phyloP scores from a whole-genome alignment of 192 early-diverging fungal genomes.

The Bifiguratus adelaidae region DNA sequence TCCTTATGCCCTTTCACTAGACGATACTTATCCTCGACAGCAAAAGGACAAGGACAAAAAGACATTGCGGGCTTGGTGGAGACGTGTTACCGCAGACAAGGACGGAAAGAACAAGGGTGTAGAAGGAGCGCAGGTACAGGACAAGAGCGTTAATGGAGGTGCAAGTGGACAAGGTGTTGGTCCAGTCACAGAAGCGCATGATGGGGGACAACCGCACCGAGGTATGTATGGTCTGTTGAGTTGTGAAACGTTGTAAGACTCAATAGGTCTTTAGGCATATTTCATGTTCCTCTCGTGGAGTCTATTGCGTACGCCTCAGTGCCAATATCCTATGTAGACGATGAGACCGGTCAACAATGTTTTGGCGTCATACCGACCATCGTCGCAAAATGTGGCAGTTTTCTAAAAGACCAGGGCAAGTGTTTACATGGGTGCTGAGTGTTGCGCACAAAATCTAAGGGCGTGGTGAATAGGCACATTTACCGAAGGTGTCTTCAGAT shows the following conservation, averaged over 20 bases:
- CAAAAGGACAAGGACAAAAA: background rate
- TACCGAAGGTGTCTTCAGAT: conserved; percentile 64
- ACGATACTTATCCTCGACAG: background rate
- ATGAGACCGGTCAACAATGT: conserved; percentile 18
- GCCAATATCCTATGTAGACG: conserved; percentile 19
- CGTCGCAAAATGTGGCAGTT: conserved; percentile 25
- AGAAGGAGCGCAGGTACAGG: background rate
- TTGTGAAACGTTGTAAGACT: background rate
- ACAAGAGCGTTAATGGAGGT: background rate
- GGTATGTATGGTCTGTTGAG: background rate
- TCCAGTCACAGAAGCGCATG: background rate
- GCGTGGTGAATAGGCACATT: conserved; percentile 23
- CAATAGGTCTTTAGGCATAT: conserved; percentile 3
- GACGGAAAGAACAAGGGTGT: background rate
- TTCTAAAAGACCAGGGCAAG: conserved; percentile 23
- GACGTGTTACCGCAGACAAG: background rate
- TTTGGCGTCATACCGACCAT: conserved; percentile 21
- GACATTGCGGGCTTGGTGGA: background rate
- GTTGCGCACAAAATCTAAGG: background rate
- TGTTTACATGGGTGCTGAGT: background rate
- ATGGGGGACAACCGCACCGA: background rate
- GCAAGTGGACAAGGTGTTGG: background rate
- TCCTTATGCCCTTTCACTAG: no score
- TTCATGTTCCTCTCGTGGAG: conserved; percentile 12
- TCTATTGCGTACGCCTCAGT: conserved; percentile 19